phyloP scores from a whole-genome alignment of 176 grass and related monocot genomes.

The Phragmites australis region DNA sequence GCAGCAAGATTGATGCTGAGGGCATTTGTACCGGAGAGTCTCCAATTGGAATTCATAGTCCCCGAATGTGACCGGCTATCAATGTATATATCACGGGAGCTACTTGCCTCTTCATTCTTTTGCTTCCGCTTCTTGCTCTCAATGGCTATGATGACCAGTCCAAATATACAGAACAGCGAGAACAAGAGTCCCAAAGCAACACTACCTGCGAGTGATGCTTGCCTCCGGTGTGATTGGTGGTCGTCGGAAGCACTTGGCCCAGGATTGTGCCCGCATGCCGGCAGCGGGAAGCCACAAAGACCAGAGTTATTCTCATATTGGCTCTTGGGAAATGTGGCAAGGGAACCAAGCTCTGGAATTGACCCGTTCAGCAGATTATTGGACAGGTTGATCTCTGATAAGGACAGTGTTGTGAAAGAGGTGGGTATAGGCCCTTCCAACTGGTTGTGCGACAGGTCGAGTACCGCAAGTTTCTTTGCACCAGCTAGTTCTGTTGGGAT shows the following conservation, averaged over 20 bases:
- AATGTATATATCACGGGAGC: conserved; percentile 67
- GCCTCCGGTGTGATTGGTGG: conserved; percentile 43
- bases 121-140: conserved; percentile 70
- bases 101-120: conserved; percentile 58
- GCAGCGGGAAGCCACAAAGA: conserved; percentile 79
- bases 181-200: conserved; percentile 77
- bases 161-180: conserved; percentile 78
- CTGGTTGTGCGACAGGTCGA: conserved; percentile 81
- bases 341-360: conserved; percentile 78
- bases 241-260: conserved; percentile 31
- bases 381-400: conserved; percentile 86
- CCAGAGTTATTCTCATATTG: conserved; percentile 84
- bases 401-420: conserved; percentile 69
- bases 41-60: conserved; percentile 76
- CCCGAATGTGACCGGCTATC: conserved; percentile 79
- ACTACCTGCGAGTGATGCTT: conserved; percentile 70
- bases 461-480: conserved; percentile 62
- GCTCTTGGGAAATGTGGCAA: conserved; percentile 67
- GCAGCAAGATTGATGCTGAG: conserved; percentile 67
- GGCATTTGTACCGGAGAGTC: conserved; percentile 82
- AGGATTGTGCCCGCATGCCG: conserved; percentile 13
- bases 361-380: conserved; percentile 86
- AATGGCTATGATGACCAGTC: conserved; percentile 61
- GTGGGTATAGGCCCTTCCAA: conserved; percentile 75
- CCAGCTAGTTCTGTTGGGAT: conserved; percentile 64